These are phyloP conservation scores for Ilyonectria robusta DNA, from an alignment of 2,329 filamentous ascomycete species.

Conservation along the genomic window DNA sequence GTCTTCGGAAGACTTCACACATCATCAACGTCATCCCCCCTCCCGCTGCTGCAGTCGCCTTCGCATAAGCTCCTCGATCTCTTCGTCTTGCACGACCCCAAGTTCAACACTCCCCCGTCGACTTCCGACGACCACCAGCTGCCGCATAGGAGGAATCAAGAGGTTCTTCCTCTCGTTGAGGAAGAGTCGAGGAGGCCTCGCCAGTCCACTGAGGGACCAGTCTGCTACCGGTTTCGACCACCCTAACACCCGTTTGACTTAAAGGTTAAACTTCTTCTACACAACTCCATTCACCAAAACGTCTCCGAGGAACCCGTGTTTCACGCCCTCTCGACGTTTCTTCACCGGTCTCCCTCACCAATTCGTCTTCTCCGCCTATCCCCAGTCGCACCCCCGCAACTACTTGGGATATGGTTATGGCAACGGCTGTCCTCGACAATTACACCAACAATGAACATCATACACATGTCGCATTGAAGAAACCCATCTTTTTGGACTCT, in stretches of 20 bases:
- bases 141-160: slow-evolving; percentile 99
- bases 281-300: slow-evolving; percentile 27
- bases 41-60: slow-evolving; percentile 63
- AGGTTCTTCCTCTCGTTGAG: slow-evolving; percentile 99
- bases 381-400: slow-evolving; percentile 39
- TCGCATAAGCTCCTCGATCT: slow-evolving; percentile 64
- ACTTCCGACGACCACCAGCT: slow-evolving; percentile 82
- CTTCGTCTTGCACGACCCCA: slow-evolving; percentile 65
- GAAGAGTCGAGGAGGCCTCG: slow-evolving; percentile 99
- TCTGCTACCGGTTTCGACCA: slow-evolving; percentile 94
- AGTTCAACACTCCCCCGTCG: slow-evolving; percentile 65
- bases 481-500: slow-evolving; percentile 56
- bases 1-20: slow-evolving; percentile 74
- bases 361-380: slow-evolving; percentile 34
- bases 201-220: slow-evolving; percentile 90
- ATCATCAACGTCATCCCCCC: slow-evolving; percentile 77
- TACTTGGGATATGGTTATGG: slow-evolving; percentile 75
- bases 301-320: slow-evolving; percentile 26
- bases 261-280: slow-evolving; percentile 38
- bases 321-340: slow-evolving; percentile 14
- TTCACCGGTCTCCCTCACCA: slow-evolving; percentile 16
- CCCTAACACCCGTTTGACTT: slow-evolving; percentile 78
- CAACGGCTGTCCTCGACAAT: slow-evolving; percentile 71
- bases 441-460: slow-evolving; percentile 66
- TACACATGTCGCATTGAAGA: slow-evolving; percentile 63